Evolutionary conservation across 2,329 filamentous ascomycete genomes (phyloP).

Genomic region (Diaporthe ampelina): DNA sequence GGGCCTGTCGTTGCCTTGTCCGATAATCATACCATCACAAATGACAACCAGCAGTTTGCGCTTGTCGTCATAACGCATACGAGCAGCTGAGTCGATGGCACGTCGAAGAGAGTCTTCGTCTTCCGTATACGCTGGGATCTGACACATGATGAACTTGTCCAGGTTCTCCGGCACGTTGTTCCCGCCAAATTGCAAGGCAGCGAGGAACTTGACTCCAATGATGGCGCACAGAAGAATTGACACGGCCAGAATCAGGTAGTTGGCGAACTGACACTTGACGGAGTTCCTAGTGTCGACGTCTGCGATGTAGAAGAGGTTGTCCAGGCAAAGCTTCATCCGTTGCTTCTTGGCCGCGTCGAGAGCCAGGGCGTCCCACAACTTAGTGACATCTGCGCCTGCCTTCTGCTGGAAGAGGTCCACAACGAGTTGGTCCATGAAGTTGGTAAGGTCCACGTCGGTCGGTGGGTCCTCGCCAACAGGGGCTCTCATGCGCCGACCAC

Average conservation of each 20-base stretch:
- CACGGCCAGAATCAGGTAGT: constrained; percentile 89
- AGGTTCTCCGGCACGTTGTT: constrained; percentile 96
- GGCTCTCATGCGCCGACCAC: constrained; percentile 77
- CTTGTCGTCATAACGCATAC: constrained; percentile 98
- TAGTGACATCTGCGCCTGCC: constrained; percentile 84
- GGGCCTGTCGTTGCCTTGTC: constrained; percentile 95
- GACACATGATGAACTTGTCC: constrained; percentile 98
- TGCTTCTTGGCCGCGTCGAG: constrained; percentile 69
- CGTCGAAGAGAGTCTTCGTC: constrained; percentile 97
- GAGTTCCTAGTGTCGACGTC: constrained; percentile 94
- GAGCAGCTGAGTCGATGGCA: constrained; percentile 94
- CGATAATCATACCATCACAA: constrained; percentile 99
- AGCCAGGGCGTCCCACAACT: constrained; percentile 82
- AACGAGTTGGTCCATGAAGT: constrained; percentile 87
- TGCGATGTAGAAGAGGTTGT: constrained; percentile 96
- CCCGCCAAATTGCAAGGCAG: constrained; percentile 91
- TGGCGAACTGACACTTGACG: constrained; percentile 84
- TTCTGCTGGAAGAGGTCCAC: constrained; percentile 82
- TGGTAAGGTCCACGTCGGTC: constrained; percentile 63
- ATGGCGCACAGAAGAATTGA: constrained; percentile 84
- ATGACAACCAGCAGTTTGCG: constrained; percentile 93
- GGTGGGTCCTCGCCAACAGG: constrained; percentile 65
- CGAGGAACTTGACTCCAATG: constrained; percentile 96
- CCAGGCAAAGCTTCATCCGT: constrained; percentile 85
- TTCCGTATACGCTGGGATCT: constrained; percentile 97